Percentiles rank a stretch among this genome's conserved stretches.
Evolutionary conservation across 2,329 filamentous ascomycete species (phyloP).

Genomic region (Alternaria ethzedia): DNA sequence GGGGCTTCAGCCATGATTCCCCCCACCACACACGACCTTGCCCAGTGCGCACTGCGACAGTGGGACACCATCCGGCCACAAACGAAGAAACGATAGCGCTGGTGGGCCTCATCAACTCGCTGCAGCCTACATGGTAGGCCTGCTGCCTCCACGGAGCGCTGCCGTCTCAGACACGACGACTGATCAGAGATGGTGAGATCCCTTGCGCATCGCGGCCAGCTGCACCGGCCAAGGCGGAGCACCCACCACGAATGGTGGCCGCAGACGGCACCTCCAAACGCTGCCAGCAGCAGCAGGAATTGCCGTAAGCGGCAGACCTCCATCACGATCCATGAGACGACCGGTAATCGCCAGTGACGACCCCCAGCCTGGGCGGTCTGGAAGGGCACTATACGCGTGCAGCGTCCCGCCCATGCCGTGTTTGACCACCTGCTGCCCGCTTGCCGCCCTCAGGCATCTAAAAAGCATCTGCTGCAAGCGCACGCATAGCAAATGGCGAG

Average conservation of each 20-base stretch:
- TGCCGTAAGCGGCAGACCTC: conserved; percentile 29
- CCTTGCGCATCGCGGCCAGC: conserved; percentile 31
- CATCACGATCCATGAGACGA: neutral
- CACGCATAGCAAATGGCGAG: conserved; percentile 16
- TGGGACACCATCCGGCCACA: conserved; percentile 25
- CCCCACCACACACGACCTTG: conserved; percentile 10
- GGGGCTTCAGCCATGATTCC: conserved; percentile 16
- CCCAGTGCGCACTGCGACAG: conserved; percentile 11
- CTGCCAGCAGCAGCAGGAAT: conserved; percentile 20
- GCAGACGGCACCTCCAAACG: conserved; percentile 22
- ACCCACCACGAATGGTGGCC: conserved; percentile 22
- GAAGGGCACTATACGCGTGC: conserved; percentile 31
- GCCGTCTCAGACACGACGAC: conserved; percentile 10
- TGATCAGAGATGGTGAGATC: conserved; percentile 14
- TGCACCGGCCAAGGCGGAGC: conserved; percentile 35
- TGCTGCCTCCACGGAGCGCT: conserved; percentile 6
- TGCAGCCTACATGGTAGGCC: conserved; percentile 20
- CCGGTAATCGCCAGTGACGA: conserved; percentile 26
- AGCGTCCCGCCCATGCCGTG: conserved; percentile 40
- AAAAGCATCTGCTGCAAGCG: conserved; percentile 23
- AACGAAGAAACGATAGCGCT: conserved; percentile 31
- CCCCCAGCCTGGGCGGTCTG: conserved; percentile 26
- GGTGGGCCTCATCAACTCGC: conserved; percentile 26
- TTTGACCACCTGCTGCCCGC: conserved; percentile 23
- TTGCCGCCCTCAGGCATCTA: conserved; percentile 16